Percentiles rank a stretch among this genome's conserved stretches.
Evolutionary conservation across 2,329 filamentous ascomycete genomes (phyloP).

Genomic region (Fusarium sp.): DNA sequence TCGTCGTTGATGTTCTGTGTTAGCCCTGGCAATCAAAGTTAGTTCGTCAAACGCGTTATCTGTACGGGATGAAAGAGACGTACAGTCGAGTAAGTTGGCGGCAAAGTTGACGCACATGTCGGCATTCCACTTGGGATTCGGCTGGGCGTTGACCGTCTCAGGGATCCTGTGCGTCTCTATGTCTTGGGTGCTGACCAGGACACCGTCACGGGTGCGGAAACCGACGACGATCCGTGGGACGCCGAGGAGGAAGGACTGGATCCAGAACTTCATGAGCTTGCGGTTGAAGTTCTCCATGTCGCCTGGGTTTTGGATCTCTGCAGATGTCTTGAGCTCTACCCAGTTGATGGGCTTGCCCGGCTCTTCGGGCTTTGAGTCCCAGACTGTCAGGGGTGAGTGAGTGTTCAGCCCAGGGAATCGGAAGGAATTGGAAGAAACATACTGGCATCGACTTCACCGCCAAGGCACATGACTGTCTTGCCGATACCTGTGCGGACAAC

Average conservation of each 20-base stretch:
- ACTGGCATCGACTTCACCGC: slow-evolving; percentile 94
- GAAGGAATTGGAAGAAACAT: slow-evolving; percentile 43
- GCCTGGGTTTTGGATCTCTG: slow-evolving; percentile 73
- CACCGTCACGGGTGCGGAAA: slow-evolving; percentile 79
- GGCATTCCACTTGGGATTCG: slow-evolving; percentile 84
- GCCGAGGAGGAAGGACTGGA: slow-evolving; percentile 93
- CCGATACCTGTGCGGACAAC: slow-evolving; percentile 91
- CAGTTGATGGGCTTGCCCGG: slow-evolving; percentile 81
- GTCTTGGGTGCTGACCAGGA: slow-evolving; percentile 79
- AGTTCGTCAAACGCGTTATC: neutral
- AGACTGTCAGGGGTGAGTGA: slow-evolving; percentile 64
- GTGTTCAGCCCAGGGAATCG: neutral
- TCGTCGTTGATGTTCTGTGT: slow-evolving; percentile 72
- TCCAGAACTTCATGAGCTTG: slow-evolving; percentile 96
- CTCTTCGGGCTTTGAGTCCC: slow-evolving; percentile 81
- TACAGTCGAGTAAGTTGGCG: slow-evolving; percentile 80
- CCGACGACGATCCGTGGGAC: slow-evolving; percentile 94
- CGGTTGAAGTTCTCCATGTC: slow-evolving; percentile 84
- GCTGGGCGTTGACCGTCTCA: slow-evolving; percentile 74
- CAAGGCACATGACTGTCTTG: slow-evolving; percentile 78
- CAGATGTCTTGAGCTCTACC: slow-evolving; percentile 95
- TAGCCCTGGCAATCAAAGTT: slow-evolving; percentile 63
- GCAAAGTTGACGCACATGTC: slow-evolving; percentile 95
- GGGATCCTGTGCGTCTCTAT: slow-evolving; percentile 85
- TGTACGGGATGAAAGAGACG: slow-evolving; percentile 47